Conservation (phyloP, 2,329 filamentous ascomycete genomes). For the Dactylellina drechsleri region DNA sequence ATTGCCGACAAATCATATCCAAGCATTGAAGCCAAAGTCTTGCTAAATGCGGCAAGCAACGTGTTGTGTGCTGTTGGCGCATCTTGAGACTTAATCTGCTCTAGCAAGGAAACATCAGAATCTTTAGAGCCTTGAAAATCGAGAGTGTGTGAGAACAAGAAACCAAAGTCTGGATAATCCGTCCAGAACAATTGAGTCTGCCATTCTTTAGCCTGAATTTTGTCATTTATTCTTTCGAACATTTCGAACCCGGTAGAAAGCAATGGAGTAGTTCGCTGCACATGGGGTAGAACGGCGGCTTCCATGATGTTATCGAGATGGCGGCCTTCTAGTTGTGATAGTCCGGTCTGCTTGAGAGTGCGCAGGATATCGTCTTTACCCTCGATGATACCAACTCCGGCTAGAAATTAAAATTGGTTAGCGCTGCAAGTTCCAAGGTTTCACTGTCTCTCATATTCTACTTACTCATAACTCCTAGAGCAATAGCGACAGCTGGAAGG, state of each 20-base stretch:
- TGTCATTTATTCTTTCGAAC: slow-evolving; percentile 25
- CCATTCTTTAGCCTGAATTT: slow-evolving; percentile 25
- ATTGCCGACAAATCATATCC: slow-evolving; percentile 27
- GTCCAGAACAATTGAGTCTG: slow-evolving; percentile 36
- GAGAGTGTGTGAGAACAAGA: slow-evolving; percentile 26
- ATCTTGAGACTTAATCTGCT: slow-evolving; percentile 23
- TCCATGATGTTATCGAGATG: slow-evolving; percentile 33
- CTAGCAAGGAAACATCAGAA: slow-evolving; percentile 24
- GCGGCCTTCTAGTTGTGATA: slow-evolving; percentile 25
- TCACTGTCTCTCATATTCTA: neutral
- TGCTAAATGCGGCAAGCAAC: slow-evolving; percentile 25
- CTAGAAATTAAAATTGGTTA: slow-evolving; percentile 6
- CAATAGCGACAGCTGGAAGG: slow-evolving; percentile 35
- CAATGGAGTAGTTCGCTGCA: slow-evolving; percentile 15
- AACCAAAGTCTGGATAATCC: slow-evolving; percentile 33
- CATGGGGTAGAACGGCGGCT: slow-evolving; percentile 26
- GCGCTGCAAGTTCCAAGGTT: neutral
- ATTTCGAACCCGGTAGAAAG: slow-evolving; percentile 36
- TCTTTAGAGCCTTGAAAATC: slow-evolving; percentile 17
- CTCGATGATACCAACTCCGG: slow-evolving; percentile 49
- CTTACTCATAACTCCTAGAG: slow-evolving; percentile 50
- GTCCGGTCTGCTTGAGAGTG: slow-evolving; percentile 27
- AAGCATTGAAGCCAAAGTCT: slow-evolving; percentile 26
- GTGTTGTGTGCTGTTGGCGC: slow-evolving; percentile 14
- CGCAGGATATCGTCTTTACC: slow-evolving; percentile 45